These are phyloP conservation scores for Yamadazyma tumulicola DNA, from an alignment of 805 yeast species.

Conservation along the genomic window DNA sequence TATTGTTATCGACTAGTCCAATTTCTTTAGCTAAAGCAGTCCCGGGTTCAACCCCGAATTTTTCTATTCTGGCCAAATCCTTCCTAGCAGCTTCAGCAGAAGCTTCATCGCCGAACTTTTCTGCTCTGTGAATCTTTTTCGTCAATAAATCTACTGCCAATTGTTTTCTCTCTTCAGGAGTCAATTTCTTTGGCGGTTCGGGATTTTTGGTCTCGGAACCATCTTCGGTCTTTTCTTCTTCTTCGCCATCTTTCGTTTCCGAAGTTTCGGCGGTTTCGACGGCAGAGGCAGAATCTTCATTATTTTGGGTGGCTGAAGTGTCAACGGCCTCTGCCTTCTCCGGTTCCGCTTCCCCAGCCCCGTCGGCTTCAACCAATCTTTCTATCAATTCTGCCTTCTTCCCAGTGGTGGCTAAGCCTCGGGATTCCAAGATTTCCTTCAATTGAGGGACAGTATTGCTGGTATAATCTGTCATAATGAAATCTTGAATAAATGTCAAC, in stretches of 20 bases:
- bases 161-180: constrained; percentile 69
- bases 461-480: constrained; percentile 50
- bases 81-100: constrained; percentile 52
- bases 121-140: constrained; percentile 67
- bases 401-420: constrained; percentile 68
- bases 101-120: constrained; percentile 73
- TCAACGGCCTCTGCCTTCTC: constrained; percentile 15
- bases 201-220: constrained; percentile 14
- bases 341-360: constrained; percentile 15
- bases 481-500: not conserved
- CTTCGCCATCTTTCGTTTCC: constrained; percentile 11
- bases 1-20: constrained; percentile 46
- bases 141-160: constrained; percentile 64
- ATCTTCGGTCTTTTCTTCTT: constrained; percentile 4
- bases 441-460: constrained; percentile 79
- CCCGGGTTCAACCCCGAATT: constrained; percentile 75
- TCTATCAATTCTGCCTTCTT: constrained; percentile 75
- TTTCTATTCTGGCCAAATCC: constrained; percentile 68
- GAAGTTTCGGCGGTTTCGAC: constrained; percentile 12
- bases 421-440: constrained; percentile 67
- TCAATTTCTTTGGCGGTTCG: constrained; percentile 37
- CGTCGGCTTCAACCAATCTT: constrained; percentile 59
- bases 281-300: constrained; percentile 35
- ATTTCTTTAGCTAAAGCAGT: constrained; percentile 66
- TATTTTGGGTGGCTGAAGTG: constrained; percentile 28